Percentiles rank a stretch among this genome's conserved stretches.
Conservation (phyloP, 2,329 filamentous ascomycete genomes). For the Trichoderma sp. region DNA sequence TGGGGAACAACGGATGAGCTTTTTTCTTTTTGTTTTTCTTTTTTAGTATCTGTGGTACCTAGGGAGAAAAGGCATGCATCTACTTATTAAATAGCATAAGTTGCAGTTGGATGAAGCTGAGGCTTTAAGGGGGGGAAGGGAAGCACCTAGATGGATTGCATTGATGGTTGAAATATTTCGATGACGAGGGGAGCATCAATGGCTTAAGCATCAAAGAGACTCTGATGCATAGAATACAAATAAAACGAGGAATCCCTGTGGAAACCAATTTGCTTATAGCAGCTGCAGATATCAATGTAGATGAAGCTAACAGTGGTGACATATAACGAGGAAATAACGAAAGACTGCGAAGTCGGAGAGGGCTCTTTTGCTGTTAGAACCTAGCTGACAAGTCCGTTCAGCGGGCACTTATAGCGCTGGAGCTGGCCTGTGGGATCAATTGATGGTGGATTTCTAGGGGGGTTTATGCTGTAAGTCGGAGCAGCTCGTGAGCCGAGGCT, state of each 20-base stretch:
- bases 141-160: neutral
- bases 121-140: neutral
- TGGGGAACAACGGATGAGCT: conserved; percentile 7
- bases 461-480: neutral
- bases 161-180: neutral
- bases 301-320: neutral
- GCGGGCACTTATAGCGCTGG: neutral
- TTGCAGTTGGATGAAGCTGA: neutral
- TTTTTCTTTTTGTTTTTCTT: neutral
- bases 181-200: neutral
- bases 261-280: neutral
- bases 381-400: too few relatives aligned
- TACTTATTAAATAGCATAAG: neutral
- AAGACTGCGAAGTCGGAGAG: conserved; percentile 3
- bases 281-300: neutral
- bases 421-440: neutral
- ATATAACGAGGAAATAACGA: neutral
- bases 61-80: neutral
- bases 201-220: neutral
- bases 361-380: too few relatives aligned
- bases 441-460: neutral
- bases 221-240: neutral
- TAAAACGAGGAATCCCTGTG: neutral
- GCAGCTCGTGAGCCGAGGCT: conserved; percentile 5
- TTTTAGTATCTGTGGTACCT: neutral